phyloP scores from a whole-genome alignment of 805 yeast species.

The Wickerhamiella kurtzmanii region DNA sequence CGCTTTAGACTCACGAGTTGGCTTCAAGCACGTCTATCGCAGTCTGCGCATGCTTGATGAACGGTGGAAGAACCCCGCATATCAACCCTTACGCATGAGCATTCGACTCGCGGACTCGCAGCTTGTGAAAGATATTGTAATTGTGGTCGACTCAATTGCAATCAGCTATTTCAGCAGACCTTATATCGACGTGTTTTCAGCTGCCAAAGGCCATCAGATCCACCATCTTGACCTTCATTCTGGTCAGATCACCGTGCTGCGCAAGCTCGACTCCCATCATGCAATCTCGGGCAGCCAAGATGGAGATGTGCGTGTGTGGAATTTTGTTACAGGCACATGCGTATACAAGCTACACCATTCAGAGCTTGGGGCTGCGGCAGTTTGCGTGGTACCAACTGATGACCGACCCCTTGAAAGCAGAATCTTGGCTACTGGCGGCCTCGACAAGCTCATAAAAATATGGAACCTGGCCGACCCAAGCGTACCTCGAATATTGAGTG shows the following conservation, averaged over 20 bases:
- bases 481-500: slow-evolving; percentile 47
- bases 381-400: not conserved
- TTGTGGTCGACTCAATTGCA: not conserved
- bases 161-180: not conserved
- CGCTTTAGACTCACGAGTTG: slow-evolving; percentile 41
- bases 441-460: slow-evolving; percentile 57
- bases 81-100: slow-evolving; percentile 35
- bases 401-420: slow-evolving; percentile 56
- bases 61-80: slow-evolving; percentile 24
- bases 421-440: slow-evolving; percentile 88
- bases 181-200: not conserved
- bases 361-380: not conserved
- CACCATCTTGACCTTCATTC: not conserved
- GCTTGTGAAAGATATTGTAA: not conserved
- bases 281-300: not conserved
- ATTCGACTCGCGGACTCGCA: slow-evolving; percentile 75
- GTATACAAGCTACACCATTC: not conserved
- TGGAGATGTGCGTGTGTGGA: not conserved
- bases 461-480: slow-evolving; percentile 65
- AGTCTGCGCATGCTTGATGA: slow-evolving; percentile 26
- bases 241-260: not conserved
- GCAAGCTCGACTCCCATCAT: not conserved
- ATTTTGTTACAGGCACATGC: not conserved
- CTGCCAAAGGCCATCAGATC: not conserved
- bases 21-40: slow-evolving; percentile 38